Evolutionary conservation across 768 basidiomycete species (phyloP), one percentile per base, ranked within the genome.

Genomic region (Galerina marginata): DNA sequence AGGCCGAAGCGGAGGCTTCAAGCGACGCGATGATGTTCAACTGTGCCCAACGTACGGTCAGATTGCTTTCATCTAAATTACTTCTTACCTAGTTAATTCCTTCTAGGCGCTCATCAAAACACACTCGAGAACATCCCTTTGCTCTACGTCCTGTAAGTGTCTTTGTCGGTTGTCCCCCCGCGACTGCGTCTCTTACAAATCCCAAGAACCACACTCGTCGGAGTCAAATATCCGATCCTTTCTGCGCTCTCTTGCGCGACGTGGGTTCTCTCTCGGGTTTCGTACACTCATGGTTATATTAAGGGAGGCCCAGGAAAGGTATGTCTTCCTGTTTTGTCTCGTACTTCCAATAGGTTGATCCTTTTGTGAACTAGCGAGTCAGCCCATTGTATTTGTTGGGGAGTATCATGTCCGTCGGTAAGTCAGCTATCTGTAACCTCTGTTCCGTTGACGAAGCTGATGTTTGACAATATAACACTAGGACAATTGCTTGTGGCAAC

Each of bases 101-200:
- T 5, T 20, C n/a, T 55, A 90, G 89, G 89, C 59, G 86, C 88
- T 23, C 89, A 91, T 70, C 87, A 88, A 78, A 88, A 88, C 54
- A 85, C 86, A 0, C 74, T 87, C 10, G 86, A 87, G 64, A 74
- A 69, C 59, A 66, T 80, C 4, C 86, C 87, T 7, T 59, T 80
- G 36, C 52, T 86, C 9, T 73, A 74, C 36, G 57, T 77, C 7
- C 75, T 77, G 82, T 86, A 59, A 67, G 81, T 66, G 14, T 54
- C 7, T 9, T 9, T 26, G 39, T 14, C 10, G 26, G 26, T 23
- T 51, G 7, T 25, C 12, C 3, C 42, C 7, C 16, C 25, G 42
- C 23, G 42, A 16, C n/a, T 39, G 15, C 20, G 20, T 5, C 3
- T 11, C 12, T 49, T n/a, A 26, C n/a, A 11, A 15, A 5, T 11